A percentile compares a stretch with the other conserved stretches of the same genome.
These are phyloP conservation scores for Stentor coeruleus DNA, from an alignment of 73 alveolate genomes.

Conservation along the genomic window DNA sequence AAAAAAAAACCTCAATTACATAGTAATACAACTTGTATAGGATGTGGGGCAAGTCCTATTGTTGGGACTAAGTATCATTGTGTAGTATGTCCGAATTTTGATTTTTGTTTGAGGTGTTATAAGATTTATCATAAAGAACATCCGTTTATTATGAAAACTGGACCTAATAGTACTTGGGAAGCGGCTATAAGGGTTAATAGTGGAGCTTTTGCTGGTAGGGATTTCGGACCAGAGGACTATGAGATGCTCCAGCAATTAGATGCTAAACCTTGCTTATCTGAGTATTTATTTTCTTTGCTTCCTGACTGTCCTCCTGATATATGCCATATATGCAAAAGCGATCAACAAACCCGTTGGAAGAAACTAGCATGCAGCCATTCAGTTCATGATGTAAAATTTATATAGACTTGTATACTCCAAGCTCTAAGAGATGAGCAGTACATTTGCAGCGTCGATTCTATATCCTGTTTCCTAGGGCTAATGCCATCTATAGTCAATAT, in stretches of 20 bases:
- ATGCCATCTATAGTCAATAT: neutral
- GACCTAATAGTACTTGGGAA: neutral
- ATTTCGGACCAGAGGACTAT: neutral
- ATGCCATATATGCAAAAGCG: slow-evolving; percentile 6
- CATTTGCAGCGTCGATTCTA: neutral
- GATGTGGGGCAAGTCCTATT: slow-evolving; percentile 27
- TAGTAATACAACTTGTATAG: neutral
- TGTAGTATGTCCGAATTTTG: neutral
- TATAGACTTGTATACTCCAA: neutral
- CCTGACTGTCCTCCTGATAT: neutral
- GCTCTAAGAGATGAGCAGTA: slow-evolving; percentile 17
- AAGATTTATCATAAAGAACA: slow-evolving; percentile 10
- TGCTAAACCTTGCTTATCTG: neutral
- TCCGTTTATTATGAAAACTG: neutral
- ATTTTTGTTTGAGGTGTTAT: slow-evolving; percentile 15
- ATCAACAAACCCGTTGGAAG: neutral
- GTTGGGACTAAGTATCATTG: neutral
- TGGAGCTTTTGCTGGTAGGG: neutral
- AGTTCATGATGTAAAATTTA: slow-evolving; percentile 11
- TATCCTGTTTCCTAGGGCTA: neutral
- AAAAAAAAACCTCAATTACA: neutral
- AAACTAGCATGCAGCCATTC: slow-evolving; percentile 17
- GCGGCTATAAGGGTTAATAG: neutral
- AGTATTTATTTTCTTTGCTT: neutral
- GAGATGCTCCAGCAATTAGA: neutral